Conservation (phyloP, 164 flowering plant species). For the Akebia trifoliata region DNA sequence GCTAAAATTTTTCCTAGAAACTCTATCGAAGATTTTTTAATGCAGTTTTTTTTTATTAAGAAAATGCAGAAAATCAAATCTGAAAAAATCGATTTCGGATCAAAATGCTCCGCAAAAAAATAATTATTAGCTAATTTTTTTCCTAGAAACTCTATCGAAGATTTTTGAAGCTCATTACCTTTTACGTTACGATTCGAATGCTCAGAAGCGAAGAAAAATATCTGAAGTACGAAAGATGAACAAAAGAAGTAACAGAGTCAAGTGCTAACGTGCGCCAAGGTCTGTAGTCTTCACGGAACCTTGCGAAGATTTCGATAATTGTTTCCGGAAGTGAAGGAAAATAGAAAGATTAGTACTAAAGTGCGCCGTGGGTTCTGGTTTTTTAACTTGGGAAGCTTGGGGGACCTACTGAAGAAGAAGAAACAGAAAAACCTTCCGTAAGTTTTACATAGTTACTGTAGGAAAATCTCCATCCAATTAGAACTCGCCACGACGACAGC, state of each 20-base stretch:
- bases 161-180: neutral
- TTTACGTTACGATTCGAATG: neutral
- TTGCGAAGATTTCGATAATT: constrained; percentile 5
- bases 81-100: too few relatives aligned
- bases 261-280: constrained; percentile 1
- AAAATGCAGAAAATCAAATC: too few relatives aligned
- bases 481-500: too few relatives aligned
- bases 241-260: neutral
- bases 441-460: too few relatives aligned
- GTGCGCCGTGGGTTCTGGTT: constrained; percentile 41
- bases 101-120: neutral
- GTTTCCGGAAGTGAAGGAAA: neutral
- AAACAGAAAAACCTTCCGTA: too few relatives aligned
- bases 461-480: too few relatives aligned
- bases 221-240: neutral
- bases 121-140: neutral
- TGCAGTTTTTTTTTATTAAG: too few relatives aligned
- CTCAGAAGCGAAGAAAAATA: neutral
- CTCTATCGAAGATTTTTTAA: too few relatives aligned
- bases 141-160: neutral
- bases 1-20: too few relatives aligned
- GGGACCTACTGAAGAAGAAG: too few relatives aligned
- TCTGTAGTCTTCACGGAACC: neutral
- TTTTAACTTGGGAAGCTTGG: too few relatives aligned
- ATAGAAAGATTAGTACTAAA: constrained; percentile 7